Base-by-base conservation (phyloP, 352 stramenopile genomes). In the Globisporangium iwayamae region DNA sequence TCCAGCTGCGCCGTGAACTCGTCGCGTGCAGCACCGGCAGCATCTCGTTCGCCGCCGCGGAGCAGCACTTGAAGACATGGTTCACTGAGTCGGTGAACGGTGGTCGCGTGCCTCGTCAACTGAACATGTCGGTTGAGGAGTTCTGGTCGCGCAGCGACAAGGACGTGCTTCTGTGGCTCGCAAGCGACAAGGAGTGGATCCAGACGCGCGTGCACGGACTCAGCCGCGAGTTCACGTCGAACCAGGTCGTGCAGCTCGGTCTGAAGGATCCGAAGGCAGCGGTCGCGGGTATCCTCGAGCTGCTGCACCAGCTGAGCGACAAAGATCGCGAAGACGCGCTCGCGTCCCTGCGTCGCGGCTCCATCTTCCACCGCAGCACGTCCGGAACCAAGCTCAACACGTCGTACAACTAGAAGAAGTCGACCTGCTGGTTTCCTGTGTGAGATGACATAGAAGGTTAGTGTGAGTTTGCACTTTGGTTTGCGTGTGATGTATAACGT, bases 271-370 rank as follows among this genome's bases (percentile, higher is more conserved):
- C 85, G 18, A 94, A 94, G 74, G 87, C 87, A 4, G 87, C 87
- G 10, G 87, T 94, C 39, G 81, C 85, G 3, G 87, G 87, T 16
- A 93, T 96, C 60, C 70, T 96, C 11, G 83, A 94, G 70, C 68
- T 96, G 67, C 76, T 96, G 51, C 81, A 90, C 70, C 74, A 93
- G 68, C 75, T 96, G 48, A 92, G 76, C 62, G 75, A 78, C 69
- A 92, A 91, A 75, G 85, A 94, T 77, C 85, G 86, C 60, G 87
- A 96, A 66, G 87, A 96, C 56, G 85, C 87, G 55, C 64, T 94
- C 4, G 73, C 84, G 28, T 76, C 84, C 45, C 71, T 96, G 65
- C 87, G 87, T 57, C 85, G 87, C 45, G 87, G 85, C 68, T 93
- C 82, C 56, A 96, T 96, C 69, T 96, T 96, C 73, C 83, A 89